Base-by-base conservation (phyloP, 1,284 basidiomycete genomes). In the Pseudozyma flocculosa region DNA sequence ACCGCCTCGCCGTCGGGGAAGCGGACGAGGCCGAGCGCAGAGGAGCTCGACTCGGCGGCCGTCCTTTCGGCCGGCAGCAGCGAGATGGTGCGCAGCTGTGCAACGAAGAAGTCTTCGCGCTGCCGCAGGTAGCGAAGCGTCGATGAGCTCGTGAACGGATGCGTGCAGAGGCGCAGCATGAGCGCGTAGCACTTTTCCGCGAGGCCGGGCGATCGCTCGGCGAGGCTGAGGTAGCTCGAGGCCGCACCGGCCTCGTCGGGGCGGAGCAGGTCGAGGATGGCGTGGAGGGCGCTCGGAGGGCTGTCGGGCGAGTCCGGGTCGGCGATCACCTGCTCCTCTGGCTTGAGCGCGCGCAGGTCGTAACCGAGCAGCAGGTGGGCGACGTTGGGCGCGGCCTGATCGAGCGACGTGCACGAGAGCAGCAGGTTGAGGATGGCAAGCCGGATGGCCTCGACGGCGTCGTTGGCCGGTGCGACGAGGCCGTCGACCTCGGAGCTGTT, bases 121-220 rank as follows among this genome's bases (percentile, higher is more conserved):
- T 88, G 90, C 38, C 92, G 87, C 39, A 97, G 83, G 76, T 95
- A 97, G 0, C 91, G 86, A 80, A 91, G 87, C 13, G 87, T 87
- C 36, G 88, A 84, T 23, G 87, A 85, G 7, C 88, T 90, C 0
- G 93, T 95, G 43, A 86, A 83, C 1, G 88, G 84, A 75, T 95
- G 90, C 8, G 87, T 83, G 79, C 90, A 95, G 0, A 98, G 84
- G 56, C 94, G 88, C 73, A 89, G 84, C 14, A 98, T 80, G 40
- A 97, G 83, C 40, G 85, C 85, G 70, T 92, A 92, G 69, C 88
- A 88, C 58, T 88, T 86, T 75, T 95, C 92, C 0, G 92, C 92
- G 23, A 97, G 81, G 2, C 84, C 83, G 0, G 94, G 92, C 9
- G 68, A 58, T 29, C 60, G 48, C 39, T 67, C 68, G 22, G 57